Percentiles rank a stretch among this genome's conserved stretches.
phyloP scores from a whole-genome alignment of 148 eudicot genomes.

The Heliosperma pusillum region DNA sequence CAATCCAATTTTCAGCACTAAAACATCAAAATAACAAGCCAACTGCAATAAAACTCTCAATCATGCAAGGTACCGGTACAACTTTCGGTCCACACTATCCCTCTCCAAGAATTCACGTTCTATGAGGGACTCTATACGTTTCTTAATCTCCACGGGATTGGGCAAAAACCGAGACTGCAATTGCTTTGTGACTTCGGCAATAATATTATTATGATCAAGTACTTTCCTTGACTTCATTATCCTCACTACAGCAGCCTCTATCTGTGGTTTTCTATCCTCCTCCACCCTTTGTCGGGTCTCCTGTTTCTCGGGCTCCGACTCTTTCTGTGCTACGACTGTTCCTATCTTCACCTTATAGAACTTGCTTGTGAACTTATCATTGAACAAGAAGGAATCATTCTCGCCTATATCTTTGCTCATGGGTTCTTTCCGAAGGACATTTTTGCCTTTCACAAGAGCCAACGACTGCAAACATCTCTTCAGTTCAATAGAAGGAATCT shows the following conservation, averaged over 20 bases:
- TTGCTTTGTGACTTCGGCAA: slow-evolving; percentile 78
- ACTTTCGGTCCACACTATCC: slow-evolving; percentile 52
- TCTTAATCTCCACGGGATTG: slow-evolving; percentile 81
- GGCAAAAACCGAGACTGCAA: slow-evolving; percentile 68
- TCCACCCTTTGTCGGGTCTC: slow-evolving; percentile 80
- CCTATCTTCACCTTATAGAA: slow-evolving; percentile 81
- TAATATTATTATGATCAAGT: slow-evolving; percentile 66
- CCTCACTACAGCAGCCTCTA: slow-evolving; percentile 80
- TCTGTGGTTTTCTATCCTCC: slow-evolving; percentile 83
- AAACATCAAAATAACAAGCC: slow-evolving; percentile 25
- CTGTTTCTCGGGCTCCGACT: slow-evolving; percentile 83
- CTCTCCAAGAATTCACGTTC: slow-evolving; percentile 90
- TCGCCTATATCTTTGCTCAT: slow-evolving; percentile 76
- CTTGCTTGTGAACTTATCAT: slow-evolving; percentile 76
- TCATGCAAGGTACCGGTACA: slow-evolving; percentile 77
- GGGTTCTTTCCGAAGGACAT: slow-evolving; percentile 74
- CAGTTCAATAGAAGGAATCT: slow-evolving; percentile 60
- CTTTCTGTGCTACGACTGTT: slow-evolving; percentile 79
- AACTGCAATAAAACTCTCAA: slow-evolving; percentile 23
- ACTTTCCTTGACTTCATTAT: slow-evolving; percentile 76
- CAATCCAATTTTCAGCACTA: slow-evolving; percentile 24
- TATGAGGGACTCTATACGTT: slow-evolving; percentile 67
- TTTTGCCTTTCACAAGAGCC: slow-evolving; percentile 80
- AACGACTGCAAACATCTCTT: slow-evolving; percentile 73
- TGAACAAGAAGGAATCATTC: slow-evolving; percentile 53